Percentiles rank a stretch among this genome's conserved stretches.
phyloP scores from a whole-genome alignment of 2,329 filamentous ascomycete genomes.

The Claviceps sp. region DNA sequence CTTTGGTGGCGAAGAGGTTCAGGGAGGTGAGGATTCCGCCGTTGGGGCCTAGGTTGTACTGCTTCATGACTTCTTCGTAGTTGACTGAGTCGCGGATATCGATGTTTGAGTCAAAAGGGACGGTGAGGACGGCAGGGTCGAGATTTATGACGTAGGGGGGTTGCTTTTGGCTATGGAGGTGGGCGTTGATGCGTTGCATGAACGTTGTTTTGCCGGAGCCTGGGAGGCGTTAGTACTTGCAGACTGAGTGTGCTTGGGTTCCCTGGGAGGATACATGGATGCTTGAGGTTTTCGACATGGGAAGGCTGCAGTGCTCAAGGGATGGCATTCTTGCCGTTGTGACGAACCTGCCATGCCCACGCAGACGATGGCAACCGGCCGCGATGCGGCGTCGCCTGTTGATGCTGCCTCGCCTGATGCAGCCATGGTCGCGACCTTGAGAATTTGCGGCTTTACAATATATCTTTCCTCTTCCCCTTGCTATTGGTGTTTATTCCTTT shows the following conservation, averaged over 20 bases:
- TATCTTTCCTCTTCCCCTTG: too few species aligned
- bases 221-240: conserved; percentile 17
- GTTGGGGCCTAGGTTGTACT: conserved; percentile 95
- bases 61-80: conserved; percentile 99
- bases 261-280: too few species aligned
- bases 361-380: conserved; percentile 56
- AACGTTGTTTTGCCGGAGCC: conserved; percentile 99
- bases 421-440: conserved; percentile 15
- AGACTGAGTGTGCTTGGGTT: too few species aligned
- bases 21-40: conserved; percentile 90
- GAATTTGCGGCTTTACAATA: too few species aligned
- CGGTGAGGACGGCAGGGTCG: conserved; percentile 83
- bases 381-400: conserved; percentile 11
- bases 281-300: too few species aligned
- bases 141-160: conserved; percentile 95
- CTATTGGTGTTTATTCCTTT: too few species aligned
- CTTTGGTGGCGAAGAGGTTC: conserved; percentile 95
- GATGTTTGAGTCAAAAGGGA: conserved; percentile 95
- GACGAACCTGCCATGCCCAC: conserved; percentile 81
- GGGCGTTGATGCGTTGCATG: conserved; percentile 93
- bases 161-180: conserved; percentile 68
- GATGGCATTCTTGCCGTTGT: background rate
- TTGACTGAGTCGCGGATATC: conserved; percentile 98
- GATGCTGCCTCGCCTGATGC: conserved; percentile 18
- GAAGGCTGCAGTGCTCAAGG: too few species aligned